Conservation (phyloP, 257 asterid genomes). For the Jacaranda copaia region DNA sequence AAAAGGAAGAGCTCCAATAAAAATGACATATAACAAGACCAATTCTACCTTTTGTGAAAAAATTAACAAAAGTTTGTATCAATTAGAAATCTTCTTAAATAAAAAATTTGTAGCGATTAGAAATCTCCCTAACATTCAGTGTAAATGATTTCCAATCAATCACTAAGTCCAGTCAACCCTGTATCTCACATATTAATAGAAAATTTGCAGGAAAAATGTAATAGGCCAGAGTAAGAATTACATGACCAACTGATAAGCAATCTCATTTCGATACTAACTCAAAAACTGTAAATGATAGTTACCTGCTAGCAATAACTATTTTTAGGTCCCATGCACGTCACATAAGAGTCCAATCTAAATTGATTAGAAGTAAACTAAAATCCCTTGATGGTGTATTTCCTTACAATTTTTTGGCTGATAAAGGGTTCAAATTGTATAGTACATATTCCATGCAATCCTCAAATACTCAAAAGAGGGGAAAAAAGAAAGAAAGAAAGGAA, state of each 20-base stretch:
- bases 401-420: too few species aligned
- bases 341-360: not conserved
- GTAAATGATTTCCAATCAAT: not conserved
- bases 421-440: too few species aligned
- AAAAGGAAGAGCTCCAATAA: conserved; percentile 6
- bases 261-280: conserved; percentile 12
- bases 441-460: not conserved
- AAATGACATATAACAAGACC: not conserved
- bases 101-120: conserved; percentile 14
- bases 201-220: not conserved
- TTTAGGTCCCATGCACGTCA: not conserved
- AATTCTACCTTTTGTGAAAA: not conserved
- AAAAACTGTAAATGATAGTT: conserved; percentile 13
- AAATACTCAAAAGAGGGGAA: not conserved
- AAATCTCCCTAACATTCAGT: not conserved
- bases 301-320: conserved; percentile 7
- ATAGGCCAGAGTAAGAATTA: not conserved
- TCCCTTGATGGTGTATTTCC: too few species aligned
- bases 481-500: not conserved
- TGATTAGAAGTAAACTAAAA: too few species aligned
- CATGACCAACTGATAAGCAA: not conserved
- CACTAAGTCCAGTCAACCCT: not conserved
- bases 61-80: conserved; percentile 15
- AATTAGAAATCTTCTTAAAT: not conserved
- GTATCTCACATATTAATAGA: not conserved